Evolutionary conservation across 1,284 basidiomycete genomes (phyloP), one percentile per base, ranked within the genome.

Genomic region (Trametes pubescens): DNA sequence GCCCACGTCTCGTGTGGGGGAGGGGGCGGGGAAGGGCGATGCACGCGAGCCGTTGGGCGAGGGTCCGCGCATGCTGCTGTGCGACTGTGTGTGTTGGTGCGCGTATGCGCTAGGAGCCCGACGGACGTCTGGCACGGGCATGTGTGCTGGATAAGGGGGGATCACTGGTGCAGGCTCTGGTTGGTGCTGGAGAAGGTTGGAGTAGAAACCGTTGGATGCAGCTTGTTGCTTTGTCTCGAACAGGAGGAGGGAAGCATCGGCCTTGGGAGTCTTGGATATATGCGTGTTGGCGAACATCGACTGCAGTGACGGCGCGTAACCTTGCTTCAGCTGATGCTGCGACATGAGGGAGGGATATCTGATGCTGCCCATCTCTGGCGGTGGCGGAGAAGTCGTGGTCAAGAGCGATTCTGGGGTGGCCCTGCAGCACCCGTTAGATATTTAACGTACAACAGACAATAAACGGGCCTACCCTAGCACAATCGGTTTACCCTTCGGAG

Each of bases 261-360:
- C 49, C 2, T 64, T 51, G 4, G 70, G 71, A 22, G 66, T 55
- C 22, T 69, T 69, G 35, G 59, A 68, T 29, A 61, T 61, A 32
- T 69, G 65, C 24, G 72, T 67, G 21, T 73, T 65, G 6, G 72
- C 67, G 71, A 86, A 85, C 82, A 86, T 86, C 48, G 86, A 86
- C 63, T 80, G 80, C 13, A 85, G 68, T 24, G 85, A 85, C 21
- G 85, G 86, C n/a, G 79, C 77, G 66, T 91, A 92, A 11, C 90
- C 89, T 69, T 92, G 90, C 51, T 78, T 81, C 66, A 84, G 82
- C 74, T 92, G 89, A 67, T 92, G 89, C 61, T 83, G 82, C 2
- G 86, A 84, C 89, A 91, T 91, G 32, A 89, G 80, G 21, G 82
- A 78, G 0, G 87, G 88, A 69, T 89, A 89, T 21, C 80, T 78